Conservation (phyloP, 768 basidiomycete species). For the Kwoniella botswanensis region DNA sequence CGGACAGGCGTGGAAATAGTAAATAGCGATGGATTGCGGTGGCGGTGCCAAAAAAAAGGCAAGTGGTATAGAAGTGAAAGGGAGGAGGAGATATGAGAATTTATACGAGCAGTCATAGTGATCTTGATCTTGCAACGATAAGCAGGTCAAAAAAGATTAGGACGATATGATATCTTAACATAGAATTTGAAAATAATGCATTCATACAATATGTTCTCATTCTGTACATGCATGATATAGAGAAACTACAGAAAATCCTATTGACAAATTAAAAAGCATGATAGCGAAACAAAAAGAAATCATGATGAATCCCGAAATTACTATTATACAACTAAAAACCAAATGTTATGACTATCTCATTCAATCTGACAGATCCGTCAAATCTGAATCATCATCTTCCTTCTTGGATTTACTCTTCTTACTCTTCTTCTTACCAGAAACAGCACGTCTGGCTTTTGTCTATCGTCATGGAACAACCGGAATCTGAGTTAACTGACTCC, state of each 20-base stretch:
- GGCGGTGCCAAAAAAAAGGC: too few species aligned
- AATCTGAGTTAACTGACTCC: neutral
- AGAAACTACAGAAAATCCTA: neutral
- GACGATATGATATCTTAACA: too few species aligned
- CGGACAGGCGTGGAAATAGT: conserved; percentile 58
- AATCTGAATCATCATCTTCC: conserved; percentile 25
- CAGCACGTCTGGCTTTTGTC: conserved; percentile 50
- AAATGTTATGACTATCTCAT: neutral
- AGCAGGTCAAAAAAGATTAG: too few species aligned
- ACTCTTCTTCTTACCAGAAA: conserved; percentile 28
- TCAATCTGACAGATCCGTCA: conserved; percentile 20
- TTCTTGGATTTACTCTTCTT: conserved; percentile 22
- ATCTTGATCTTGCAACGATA: too few species aligned
- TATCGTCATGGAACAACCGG: conserved; percentile 6
- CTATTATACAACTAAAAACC: neutral
- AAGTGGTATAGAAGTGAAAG: neutral
- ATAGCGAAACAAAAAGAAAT: neutral
- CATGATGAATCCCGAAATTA: neutral
- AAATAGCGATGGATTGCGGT: conserved; percentile 2
- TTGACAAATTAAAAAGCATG: neutral
- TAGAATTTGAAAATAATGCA: too few species aligned
- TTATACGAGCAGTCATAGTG: too few species aligned
- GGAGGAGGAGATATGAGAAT: too few species aligned
- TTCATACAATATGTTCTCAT: too few species aligned
- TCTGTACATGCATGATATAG: neutral